Conservation (phyloP, 176 grass and related monocot species). For the Oryza punctata region DNA sequence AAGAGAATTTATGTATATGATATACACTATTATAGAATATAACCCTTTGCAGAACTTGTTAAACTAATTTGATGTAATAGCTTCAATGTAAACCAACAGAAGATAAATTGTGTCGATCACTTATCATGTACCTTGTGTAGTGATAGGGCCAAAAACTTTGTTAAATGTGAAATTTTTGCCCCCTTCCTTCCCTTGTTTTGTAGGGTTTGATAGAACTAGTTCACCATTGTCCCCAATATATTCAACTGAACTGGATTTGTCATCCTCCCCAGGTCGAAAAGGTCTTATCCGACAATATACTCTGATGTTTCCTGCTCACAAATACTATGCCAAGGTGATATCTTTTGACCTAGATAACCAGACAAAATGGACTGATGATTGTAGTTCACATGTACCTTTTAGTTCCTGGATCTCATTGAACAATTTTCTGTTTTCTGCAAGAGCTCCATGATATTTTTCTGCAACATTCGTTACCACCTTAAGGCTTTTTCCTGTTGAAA, state of each 20-base stretch:
- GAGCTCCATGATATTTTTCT: slow-evolving; percentile 68
- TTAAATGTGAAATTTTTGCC: slow-evolving; percentile 84
- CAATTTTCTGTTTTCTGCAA: slow-evolving; percentile 82
- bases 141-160: slow-evolving; percentile 77
- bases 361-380: slow-evolving; percentile 8
- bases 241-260: slow-evolving; percentile 53
- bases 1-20: slow-evolving; percentile 15
- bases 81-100: background rate
- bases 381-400: slow-evolving; percentile 66
- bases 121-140: slow-evolving; percentile 69
- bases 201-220: slow-evolving; percentile 70
- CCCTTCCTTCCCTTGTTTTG: slow-evolving; percentile 77
- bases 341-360: slow-evolving; percentile 31
- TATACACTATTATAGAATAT: background rate
- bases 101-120: slow-evolving; percentile 20
- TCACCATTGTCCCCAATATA: slow-evolving; percentile 74
- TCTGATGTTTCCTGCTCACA: slow-evolving; percentile 83
- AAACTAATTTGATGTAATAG: background rate
- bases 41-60: background rate
- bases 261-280: slow-evolving; percentile 67
- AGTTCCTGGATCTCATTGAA: slow-evolving; percentile 93
- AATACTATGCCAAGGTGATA: slow-evolving; percentile 34
- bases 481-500: slow-evolving; percentile 52
- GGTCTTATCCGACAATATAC: slow-evolving; percentile 92
- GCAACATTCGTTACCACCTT: slow-evolving; percentile 57